Percentiles rank a stretch among this genome's conserved stretches.
phyloP scores from a whole-genome alignment of 1,284 basidiomycete genomes.

The Puccinia coronata region DNA sequence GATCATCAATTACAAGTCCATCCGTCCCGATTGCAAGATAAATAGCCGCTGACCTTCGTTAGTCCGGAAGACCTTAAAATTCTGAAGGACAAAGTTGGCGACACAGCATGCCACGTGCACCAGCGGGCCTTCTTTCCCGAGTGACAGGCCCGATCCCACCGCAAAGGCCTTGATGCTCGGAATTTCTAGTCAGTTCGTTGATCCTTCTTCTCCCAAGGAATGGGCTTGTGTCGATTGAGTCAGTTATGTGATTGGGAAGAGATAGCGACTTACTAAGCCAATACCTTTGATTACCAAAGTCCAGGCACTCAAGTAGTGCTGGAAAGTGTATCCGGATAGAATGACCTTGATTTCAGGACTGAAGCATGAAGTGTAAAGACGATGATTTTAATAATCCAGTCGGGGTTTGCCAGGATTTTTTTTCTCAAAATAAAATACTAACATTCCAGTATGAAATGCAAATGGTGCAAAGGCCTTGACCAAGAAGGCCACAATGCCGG shows the following conservation, averaged over 20 bases:
- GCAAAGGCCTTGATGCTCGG: constrained; percentile 53
- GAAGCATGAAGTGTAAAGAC: constrained; percentile 22
- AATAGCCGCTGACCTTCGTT: constrained; percentile 63
- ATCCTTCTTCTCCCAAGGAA: background rate
- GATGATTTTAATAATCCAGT: background rate
- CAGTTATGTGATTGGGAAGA: background rate
- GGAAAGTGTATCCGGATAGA: constrained; percentile 71
- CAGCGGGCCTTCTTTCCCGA: constrained; percentile 56
- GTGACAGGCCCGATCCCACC: constrained; percentile 43
- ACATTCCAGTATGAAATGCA: constrained; percentile 75
- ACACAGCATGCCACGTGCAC: constrained; percentile 58
- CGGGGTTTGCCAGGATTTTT: background rate
- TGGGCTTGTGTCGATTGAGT: background rate
- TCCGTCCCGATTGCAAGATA: constrained; percentile 65
- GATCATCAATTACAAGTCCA: constrained; percentile 67
- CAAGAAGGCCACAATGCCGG: constrained; percentile 68
- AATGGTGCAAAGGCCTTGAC: constrained; percentile 71
- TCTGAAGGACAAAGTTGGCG: constrained; percentile 55
- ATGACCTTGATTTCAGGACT: constrained; percentile 76
- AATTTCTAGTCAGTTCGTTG: background rate
- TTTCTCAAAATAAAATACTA: constrained; percentile 57
- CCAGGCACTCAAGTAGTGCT: constrained; percentile 71
- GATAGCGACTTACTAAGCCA: constrained; percentile 30
- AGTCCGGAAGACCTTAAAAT: constrained; percentile 41
- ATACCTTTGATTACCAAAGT: constrained; percentile 61